Evolutionary conservation across 2,329 filamentous ascomycete genomes (phyloP), one percentile per base, ranked within the genome.

Genomic region (Xylariales sp.): DNA sequence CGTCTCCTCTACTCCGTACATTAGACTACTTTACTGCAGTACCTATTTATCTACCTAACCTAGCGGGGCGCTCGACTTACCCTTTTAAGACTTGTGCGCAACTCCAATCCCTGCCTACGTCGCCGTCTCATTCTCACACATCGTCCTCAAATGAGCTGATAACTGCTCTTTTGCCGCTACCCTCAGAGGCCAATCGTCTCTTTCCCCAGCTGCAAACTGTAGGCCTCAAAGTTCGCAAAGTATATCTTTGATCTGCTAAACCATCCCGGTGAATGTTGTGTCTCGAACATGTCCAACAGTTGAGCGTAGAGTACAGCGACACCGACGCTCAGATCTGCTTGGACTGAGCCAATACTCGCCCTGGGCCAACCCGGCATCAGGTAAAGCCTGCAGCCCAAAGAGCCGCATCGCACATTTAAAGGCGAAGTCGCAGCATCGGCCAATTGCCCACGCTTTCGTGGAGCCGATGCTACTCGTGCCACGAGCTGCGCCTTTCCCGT

Each of bases 381-480:
- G 66, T 52, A 62, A 54, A 68, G 64, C 46, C 64, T 67, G 65
- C 69, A 69, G 67, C 57, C 48, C 48, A 46, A 68, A 75, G 74
- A 77, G 75, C 74, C 74, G 70, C 74, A 75, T 72, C 65, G 57
- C 64, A 69, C 69, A 73, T 75, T 75, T 74, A 75, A 75, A 76
- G 71, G 70, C 68, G 70, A 67, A 64, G 70, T 54, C 69, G 56
- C 59, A 67, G 64, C 66, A 57, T 72, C 68, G 68, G 62, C 62
- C 68, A 55, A 58, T 61, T 59, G 64, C 62, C 67, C 63, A 52
- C 59, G 62, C 61, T 70, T 61, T 65, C 69, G 69, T 69, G 65
- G 69, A 71, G 68, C 68, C 66, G 58, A 68, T 68, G 56, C 41
- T 61, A 54, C 63, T 68, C 64, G 67, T 71, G 66, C 69, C 63